Evolutionary conservation across 768 basidiomycete genomes (phyloP), one percentile per base, ranked within the genome.

Genomic region (Vararia minispora): DNA sequence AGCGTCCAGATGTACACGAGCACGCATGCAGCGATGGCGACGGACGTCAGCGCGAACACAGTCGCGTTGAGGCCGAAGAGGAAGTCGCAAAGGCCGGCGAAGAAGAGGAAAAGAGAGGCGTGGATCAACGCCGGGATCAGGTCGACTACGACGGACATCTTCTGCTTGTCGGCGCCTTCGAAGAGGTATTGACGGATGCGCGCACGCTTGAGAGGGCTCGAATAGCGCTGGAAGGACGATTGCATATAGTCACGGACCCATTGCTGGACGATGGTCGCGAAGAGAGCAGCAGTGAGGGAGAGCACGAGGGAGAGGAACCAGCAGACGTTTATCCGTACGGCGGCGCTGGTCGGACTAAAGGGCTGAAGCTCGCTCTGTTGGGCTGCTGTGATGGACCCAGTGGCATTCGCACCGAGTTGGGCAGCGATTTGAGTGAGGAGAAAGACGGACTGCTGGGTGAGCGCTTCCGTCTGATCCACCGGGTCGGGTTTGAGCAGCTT

Each of bases 61-160:
- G 23, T n/a, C 2, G 1, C 23, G 30, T 52, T 46, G 30, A 49
- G 49, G 6, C 61, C 52, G 35, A 51, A 48, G 20, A 71, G 52
- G 45, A 71, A 67, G 16, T 62, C 59, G 24, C 69, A 50, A 17
- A 75, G 57, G 23, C 68, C 66, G 23, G 64, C 60, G 49, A 76
- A 64, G 52, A 74, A 73, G 6, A 72, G 56, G 18, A 71, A 60
- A 13, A 72, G 57, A 1, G 70, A 67, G 5, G 66, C 49, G 41
- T 73, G 71, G 16, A 74, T 59, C 12, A 72, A 58, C 14, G 63
- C 53, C 2, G 69, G 71, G 23, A 72, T 62, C 10, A 55, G 44
- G 25, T 64, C 60, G 1, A 70, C 64, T 6, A 72, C 47, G 1
- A 55, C 49, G 9, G 59, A 50, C 54, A 72, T 59, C 6, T 53